phyloP scores from a whole-genome alignment of 2,329 filamentous ascomycete species.

The Hymenoscyphus scutula region DNA sequence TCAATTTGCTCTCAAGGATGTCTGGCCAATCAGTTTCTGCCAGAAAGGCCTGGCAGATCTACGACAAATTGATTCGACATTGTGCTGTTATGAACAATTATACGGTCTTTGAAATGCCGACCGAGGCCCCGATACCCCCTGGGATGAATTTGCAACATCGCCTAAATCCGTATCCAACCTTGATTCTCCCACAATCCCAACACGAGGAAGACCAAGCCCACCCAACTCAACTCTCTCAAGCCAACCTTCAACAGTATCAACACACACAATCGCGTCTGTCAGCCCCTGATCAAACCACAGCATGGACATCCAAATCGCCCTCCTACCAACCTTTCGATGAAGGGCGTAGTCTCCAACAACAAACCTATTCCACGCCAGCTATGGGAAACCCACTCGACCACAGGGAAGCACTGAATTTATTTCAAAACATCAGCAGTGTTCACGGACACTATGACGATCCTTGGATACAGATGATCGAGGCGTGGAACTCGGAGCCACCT shows the following conservation, averaged over 20 bases:
- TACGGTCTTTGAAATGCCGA: constrained; percentile 23
- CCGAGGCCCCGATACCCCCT: constrained; percentile 23
- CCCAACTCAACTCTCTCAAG: constrained; percentile 5
- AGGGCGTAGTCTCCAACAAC: background rate
- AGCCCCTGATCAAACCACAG: constrained; percentile 1
- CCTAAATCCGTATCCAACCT: background rate
- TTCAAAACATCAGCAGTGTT: constrained; percentile 21
- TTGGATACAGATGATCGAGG: constrained; percentile 17
- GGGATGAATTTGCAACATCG: constrained; percentile 21
- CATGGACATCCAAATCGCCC: constrained; percentile 10
- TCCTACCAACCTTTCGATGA: constrained; percentile 6
- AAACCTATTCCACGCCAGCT: constrained; percentile 3
- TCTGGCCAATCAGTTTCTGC: constrained; percentile 25
- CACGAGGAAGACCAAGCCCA: constrained; percentile 9
- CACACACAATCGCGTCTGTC: background rate
- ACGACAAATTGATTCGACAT: constrained; percentile 25
- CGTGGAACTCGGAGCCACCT: background rate
- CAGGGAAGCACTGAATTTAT: constrained; percentile 18
- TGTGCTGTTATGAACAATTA: constrained; percentile 24
- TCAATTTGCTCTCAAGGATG: constrained; percentile 28
- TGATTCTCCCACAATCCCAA: background rate
- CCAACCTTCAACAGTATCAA: constrained; percentile 16
- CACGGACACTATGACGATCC: constrained; percentile 29
- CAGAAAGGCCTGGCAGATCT: constrained; percentile 33
- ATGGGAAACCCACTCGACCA: constrained; percentile 20